Evolutionary conservation across 768 basidiomycete species (phyloP), one percentile per base, ranked within the genome.

Genomic region (Termitomyces sp.): DNA sequence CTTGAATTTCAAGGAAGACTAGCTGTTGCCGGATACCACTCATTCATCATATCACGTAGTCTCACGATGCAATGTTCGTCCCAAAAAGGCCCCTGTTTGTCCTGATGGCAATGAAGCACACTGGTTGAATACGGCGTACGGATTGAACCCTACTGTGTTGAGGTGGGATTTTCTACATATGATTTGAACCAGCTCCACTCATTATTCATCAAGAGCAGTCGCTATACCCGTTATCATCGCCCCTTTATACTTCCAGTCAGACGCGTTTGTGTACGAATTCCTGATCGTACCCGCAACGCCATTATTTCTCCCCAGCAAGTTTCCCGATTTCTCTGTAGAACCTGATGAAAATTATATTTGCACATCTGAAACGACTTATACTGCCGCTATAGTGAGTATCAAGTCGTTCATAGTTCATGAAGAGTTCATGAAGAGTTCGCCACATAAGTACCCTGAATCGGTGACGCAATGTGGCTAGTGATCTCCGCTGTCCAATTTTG

Each of bases 401-500:
- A 2, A 19, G 21, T 21, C 14, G n/a, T 30, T 48, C 30, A 14
- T 16, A 30, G 19, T 16, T 32, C 34, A 21, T 48, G 35, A 37
- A 17, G 16, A 37, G 16, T 37, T 37, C 16, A 17, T 2, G 12
- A 32, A 21, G 23, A n/a, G 10, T 25, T 37, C 35, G 35, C 49
- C 49, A 50, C 35, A 37, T 37, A 37, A n/a, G n/a, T n/a, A n/a
- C n/a, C 7, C 5, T 8, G 16, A 12, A 17, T 39, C 10, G 27
- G 49, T 50, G 35, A 50, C 17, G 49, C 44, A 45, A 45, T 45
- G 44, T 45, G 49, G 23, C 25, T n/a, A 39, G 11, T 50, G 49
- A 50, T 50, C 49, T 50, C 10, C 49, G 35, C 35, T 39, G 49
- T n/a, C 49, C 35, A 25, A n/a, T 50, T 47, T n/a, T 39, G 49